Evolutionary conservation across 1,139 yeast genomes (phyloP), one percentile per base, ranked within the genome.

Genomic region (Blastobotrys raffinosifermentans): DNA sequence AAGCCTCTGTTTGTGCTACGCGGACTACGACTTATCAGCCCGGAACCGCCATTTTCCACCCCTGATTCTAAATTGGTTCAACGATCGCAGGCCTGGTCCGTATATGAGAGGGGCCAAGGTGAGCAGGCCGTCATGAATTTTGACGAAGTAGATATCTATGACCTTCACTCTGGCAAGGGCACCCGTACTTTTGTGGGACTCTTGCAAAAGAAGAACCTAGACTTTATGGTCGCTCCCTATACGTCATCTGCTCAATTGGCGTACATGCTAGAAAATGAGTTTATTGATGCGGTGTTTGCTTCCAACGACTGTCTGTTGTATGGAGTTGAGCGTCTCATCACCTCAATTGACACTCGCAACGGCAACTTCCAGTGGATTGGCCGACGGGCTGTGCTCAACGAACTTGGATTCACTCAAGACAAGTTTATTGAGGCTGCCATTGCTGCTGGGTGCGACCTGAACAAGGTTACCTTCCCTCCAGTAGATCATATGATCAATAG

Each of bases 401-500:
- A 82, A 41, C 67, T 86, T 38, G 56, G 60, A 2, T 63, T 85
- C 38, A 64, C 70, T 15, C 75, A 75, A 39, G 75, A 77, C 39
- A 91, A 81, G 54, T 76, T 89, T 42, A 66, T 76, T 38, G 96
- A 89, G 51, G 73, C 85, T 35, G 72, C 87, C 37, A 66, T 82
- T 43, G 77, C 83, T 55, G 80, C 81, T 5, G 96, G 96, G 3
- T 83, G 86, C 55, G 78, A 75, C 34, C 91, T 83, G 51, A 89
- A 89, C 9, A 61, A 59, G 21, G 72, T 78, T 1, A 70, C 84
- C 45, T 81, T 68, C 69, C 85, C 61, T 33, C 48, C 56, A n/a
- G 62, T 66, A 31, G 70, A 66, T 34, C 57, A 49, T 21, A 44
- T 48, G 31, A 46, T 46, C 32, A 37, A 64, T 47, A 19, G 61